These are phyloP conservation scores for Boletus sp. DNA, from an alignment of 1,284 basidiomycete genomes.

Conservation along the genomic window DNA sequence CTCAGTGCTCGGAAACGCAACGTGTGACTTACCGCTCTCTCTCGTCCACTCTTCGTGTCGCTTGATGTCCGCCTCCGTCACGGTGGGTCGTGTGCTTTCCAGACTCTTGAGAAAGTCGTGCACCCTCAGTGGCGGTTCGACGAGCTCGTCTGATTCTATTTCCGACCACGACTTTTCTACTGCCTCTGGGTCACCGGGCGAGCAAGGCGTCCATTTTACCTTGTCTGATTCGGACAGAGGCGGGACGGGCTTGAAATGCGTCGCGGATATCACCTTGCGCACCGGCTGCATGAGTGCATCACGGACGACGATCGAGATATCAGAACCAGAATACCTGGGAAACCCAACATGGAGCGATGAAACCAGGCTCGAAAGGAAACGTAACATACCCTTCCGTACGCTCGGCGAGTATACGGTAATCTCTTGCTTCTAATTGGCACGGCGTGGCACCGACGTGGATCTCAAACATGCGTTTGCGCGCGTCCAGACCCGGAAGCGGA, in stretches of 20 bases:
- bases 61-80: slow-evolving; percentile 87
- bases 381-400: slow-evolving; percentile 79
- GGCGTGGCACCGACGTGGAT: slow-evolving; percentile 95
- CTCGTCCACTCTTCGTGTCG: slow-evolving; percentile 93
- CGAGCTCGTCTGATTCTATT: slow-evolving; percentile 86
- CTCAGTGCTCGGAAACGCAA: neutral
- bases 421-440: slow-evolving; percentile 78
- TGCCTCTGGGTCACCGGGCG: slow-evolving; percentile 87
- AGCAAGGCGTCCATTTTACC: slow-evolving; percentile 87
- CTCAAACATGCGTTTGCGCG: slow-evolving; percentile 96
- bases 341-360: slow-evolving; percentile 1
- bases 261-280: slow-evolving; percentile 93
- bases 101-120: slow-evolving; percentile 90
- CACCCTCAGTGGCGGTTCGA: slow-evolving; percentile 81
- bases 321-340: slow-evolving; percentile 86
- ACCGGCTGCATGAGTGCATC: slow-evolving; percentile 99
- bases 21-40: slow-evolving; percentile 65
- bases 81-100: slow-evolving; percentile 85
- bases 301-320: slow-evolving; percentile 94
- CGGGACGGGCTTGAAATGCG: slow-evolving; percentile 84
- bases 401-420: slow-evolving; percentile 84
- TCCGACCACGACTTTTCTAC: slow-evolving; percentile 95
- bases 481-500: slow-evolving; percentile 92
- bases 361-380: neutral
- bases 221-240: slow-evolving; percentile 41